Conservation (phyloP, 225 moss, liverwort and hornwort species). For the Pseudisothecium myosuroides region DNA sequence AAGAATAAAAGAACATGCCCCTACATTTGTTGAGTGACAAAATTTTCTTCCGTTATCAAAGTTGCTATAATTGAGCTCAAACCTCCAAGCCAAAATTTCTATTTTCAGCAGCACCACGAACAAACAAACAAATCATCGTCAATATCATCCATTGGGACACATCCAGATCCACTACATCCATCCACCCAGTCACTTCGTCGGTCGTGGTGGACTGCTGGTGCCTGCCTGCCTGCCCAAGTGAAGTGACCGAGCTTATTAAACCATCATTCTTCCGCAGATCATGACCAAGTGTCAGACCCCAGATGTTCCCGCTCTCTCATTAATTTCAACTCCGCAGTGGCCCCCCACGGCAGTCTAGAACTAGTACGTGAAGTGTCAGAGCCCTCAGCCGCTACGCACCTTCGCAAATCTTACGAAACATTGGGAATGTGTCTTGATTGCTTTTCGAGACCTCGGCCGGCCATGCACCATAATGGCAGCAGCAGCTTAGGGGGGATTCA, state of each 20-base stretch:
- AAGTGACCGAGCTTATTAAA: background rate
- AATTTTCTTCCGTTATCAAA: background rate
- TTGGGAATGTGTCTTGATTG: background rate
- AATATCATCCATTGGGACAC: background rate
- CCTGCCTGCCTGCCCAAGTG: background rate
- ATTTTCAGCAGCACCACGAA: background rate
- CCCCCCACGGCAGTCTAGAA: too few relatives aligned
- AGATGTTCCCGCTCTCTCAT: background rate
- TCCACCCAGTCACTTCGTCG: background rate
- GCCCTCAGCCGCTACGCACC: background rate
- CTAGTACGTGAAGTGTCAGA: background rate
- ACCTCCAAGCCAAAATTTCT: background rate
- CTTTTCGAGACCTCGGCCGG: background rate
- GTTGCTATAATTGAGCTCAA: background rate
- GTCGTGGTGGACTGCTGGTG: background rate
- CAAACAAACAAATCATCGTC: background rate
- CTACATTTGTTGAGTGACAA: background rate
- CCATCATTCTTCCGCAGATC: background rate
- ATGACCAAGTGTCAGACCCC: background rate
- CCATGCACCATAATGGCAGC: background rate
- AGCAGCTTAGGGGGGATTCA: background rate
- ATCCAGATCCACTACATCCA: background rate
- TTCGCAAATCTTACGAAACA: background rate
- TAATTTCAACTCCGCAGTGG: background rate
- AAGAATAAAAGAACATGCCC: background rate